Evolutionary conservation across 192 early-diverging fungal genomes (phyloP), one percentile per base, ranked within the genome.

Genomic region (Mortierella antarctica): DNA sequence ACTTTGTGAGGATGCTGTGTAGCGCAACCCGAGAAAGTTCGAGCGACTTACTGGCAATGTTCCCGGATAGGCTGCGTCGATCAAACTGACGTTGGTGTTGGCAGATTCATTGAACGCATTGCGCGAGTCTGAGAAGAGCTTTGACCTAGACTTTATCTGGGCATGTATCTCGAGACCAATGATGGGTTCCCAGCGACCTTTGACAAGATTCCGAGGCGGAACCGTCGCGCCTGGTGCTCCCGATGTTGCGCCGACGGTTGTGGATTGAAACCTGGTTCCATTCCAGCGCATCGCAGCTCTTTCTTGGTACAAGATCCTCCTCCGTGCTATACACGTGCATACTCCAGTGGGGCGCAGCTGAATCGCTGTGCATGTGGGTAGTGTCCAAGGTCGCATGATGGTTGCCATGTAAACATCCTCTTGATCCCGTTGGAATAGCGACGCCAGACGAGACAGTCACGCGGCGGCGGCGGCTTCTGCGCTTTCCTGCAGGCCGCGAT

Each of bases 161-260:
- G 91, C 92, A 65, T 98, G 97, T 18, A 98, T 86, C 84, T 98
- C 97, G 3, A 98, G 86, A 1, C 97, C 97, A 64, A 98, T 94
- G 52, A 94, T 86, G 10, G 92, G 83, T 61, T 91, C 84, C 88
- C 91, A 93, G 21, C 65, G 56, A 14, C 55, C 65, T 11, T 80
- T 72, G 47, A 80, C 31, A 39, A 80, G 21, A 47, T 63, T 55
- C 5, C 65, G 20, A 20, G 64, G 50, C 1, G 52, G 51, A 8
- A 39, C 9, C 13, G 57, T 9, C 31, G 54, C n/a, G 9, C n/a
- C n/a, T 8, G 18, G 0, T 12, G 13, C 50, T 51, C 17, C 50
- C 11, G 50, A 31, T 31, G 31, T 31, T 31, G 31, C 31, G 3
- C 31, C 31, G 31, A 31, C 31, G 31, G 31, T 31, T 31, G 31